phyloP scores from a whole-genome alignment of 345 rosid species.

The Reutealis trisperma region DNA sequence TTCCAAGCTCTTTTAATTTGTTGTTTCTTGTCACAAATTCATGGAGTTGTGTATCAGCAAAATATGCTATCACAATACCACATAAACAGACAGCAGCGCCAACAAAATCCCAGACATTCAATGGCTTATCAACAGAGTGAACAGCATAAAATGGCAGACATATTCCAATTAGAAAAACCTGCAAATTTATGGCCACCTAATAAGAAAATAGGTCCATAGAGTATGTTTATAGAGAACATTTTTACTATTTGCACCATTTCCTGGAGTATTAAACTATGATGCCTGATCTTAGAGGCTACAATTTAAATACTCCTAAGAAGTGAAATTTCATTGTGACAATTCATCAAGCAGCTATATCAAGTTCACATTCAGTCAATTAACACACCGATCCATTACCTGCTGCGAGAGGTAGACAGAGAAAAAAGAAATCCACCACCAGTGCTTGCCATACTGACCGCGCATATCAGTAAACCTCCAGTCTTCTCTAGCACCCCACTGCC shows the following conservation, averaged over 20 bases:
- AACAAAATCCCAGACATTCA: constrained; percentile 62
- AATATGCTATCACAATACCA: constrained; percentile 72
- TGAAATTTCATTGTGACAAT: constrained; percentile 39
- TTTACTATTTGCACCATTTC: neutral
- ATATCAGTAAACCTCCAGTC: constrained; percentile 95
- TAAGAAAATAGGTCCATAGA: neutral
- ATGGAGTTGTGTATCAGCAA: constrained; percentile 82
- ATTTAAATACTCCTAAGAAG: neutral
- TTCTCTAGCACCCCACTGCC: constrained; percentile 97
- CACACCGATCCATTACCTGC: constrained; percentile 50
- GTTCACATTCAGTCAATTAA: neutral
- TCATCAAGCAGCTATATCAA: constrained; percentile 32
- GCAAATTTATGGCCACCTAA: constrained; percentile 24
- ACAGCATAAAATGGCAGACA: constrained; percentile 71
- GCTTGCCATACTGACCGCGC: constrained; percentile 73
- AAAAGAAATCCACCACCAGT: constrained; percentile 97
- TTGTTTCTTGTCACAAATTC: constrained; percentile 66
- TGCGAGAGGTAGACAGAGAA: constrained; percentile 82
- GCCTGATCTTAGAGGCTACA: neutral
- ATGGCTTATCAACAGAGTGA: constrained; percentile 63
- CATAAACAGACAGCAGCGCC: constrained; percentile 57
- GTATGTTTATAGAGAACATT: neutral
- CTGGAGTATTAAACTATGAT: neutral
- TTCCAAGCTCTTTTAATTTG: constrained; percentile 68
- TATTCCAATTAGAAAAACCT: constrained; percentile 80